These are phyloP conservation scores for Geotrichum reessii DNA, from an alignment of 1,139 yeast genomes.

Conservation along the genomic window DNA sequence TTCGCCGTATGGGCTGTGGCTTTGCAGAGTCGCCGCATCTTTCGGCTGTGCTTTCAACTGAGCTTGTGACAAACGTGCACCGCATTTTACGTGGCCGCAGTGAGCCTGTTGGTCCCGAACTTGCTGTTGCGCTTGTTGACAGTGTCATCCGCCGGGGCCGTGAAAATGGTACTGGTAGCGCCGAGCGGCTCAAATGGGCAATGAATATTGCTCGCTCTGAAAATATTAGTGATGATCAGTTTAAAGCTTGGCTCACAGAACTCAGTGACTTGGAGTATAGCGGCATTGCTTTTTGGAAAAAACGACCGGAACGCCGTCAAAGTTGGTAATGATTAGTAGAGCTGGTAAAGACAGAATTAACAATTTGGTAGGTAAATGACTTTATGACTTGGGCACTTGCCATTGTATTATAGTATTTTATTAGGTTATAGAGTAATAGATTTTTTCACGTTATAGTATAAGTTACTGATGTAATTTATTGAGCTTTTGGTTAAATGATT, in stretches of 20 bases:
- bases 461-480: too few species aligned
- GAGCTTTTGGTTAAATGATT: too few species aligned
- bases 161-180: constrained; percentile 21
- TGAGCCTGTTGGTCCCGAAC: constrained; percentile 16
- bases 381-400: not conserved
- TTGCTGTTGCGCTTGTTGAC: constrained; percentile 14
- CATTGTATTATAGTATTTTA: not conserved
- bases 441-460: too few species aligned
- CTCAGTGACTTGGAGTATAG: constrained; percentile 11
- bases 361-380: not conserved
- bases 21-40: constrained; percentile 22
- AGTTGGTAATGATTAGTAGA: not conserved
- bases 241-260: constrained; percentile 20
- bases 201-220: constrained; percentile 23
- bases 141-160: constrained; percentile 6
- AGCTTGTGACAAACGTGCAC: constrained; percentile 20
- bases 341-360: not conserved
- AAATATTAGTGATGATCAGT: constrained; percentile 19
- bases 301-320: not conserved
- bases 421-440: not conserved
- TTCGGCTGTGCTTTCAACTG: constrained; percentile 20
- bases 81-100: constrained; percentile 20
- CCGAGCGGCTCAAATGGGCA: constrained; percentile 24
- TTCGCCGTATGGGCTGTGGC: constrained; percentile 22
- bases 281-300: not conserved